Base-by-base conservation (phyloP, 208 protist species). In the Leishmania gerbilli region DNA sequence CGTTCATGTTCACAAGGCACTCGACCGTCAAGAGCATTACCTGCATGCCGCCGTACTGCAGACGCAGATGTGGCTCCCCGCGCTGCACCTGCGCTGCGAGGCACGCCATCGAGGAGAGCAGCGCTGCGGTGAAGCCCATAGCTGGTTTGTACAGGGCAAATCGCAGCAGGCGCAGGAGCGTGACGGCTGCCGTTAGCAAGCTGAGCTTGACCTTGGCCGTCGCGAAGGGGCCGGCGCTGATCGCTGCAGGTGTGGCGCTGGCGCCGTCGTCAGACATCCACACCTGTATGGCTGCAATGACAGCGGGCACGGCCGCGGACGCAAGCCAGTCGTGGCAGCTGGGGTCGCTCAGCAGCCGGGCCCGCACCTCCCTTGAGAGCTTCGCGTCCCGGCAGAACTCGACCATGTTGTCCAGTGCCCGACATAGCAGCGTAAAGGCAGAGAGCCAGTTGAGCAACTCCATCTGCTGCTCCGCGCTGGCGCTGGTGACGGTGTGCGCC, bases 1-100 rank as follows among this genome's bases (percentile, higher is more conserved):
- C 94, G 81, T 97, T 95, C 67, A 93, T 86, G 85, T 97, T 97
- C 79, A 90, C 93, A 31, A 95, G 62, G 24, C 77, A 87, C 78
- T 97, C 90, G 9, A 92, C 87, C 21, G 84, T 86, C 47, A 95
- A 81, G 49, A 97, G 80, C 76, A 97, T 80, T 27, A 91, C 85
- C 53, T 94, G 87, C 87, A 97, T 93, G 67, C 94, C 94, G 8
- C 85, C 80, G 89, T 95, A 93, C 75, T 94, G 88, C 17, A 37
- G 74, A 24, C 87, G 84, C 45, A 95, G 84, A 49, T 75, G 62
- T 27, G 84, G 84, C 88, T 96, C 89, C 45, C 88, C 77, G 1
- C 80, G 84, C 21, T 88, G 88, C 55, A 88, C 84, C 42, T 92
- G 86, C 79, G 86, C 86, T 64, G 84, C 84, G 13, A 96, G 89